phyloP scores from a whole-genome alignment of 768 basidiomycete genomes.

The Candolleomyces eurysporus region DNA sequence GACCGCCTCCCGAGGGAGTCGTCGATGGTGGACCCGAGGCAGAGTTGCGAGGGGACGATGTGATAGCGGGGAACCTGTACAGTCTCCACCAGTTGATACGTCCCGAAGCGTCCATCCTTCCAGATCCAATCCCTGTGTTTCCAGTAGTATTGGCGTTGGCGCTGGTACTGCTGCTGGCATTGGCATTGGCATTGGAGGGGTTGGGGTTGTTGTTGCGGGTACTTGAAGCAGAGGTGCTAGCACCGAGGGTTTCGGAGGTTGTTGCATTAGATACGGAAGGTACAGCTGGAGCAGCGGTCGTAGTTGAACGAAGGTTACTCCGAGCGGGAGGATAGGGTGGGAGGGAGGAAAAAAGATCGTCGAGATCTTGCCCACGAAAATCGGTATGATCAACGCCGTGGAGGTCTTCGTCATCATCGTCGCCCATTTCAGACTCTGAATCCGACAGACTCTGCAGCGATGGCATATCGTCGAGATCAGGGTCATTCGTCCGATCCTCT shows the following conservation, averaged over 20 bases:
- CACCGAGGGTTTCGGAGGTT: too few species aligned
- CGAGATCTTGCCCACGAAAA: too few species aligned
- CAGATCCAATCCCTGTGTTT: constrained; percentile 17
- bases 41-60: constrained; percentile 14
- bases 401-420: constrained; percentile 7
- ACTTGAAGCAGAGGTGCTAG: neutral
- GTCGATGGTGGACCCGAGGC: neutral
- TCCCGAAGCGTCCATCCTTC: constrained; percentile 32
- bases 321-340: too few species aligned
- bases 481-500: constrained; percentile 8
- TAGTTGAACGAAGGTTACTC: too few species aligned
- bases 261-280: too few species aligned
- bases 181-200: neutral
- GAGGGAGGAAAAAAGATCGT: too few species aligned
- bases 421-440: constrained; percentile 8
- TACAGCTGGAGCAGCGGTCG: too few species aligned
- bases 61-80: constrained; percentile 77
- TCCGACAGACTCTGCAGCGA: constrained; percentile 6
- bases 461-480: constrained; percentile 21
- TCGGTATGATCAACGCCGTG: neutral
- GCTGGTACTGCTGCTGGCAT: neutral
- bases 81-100: constrained; percentile 80
- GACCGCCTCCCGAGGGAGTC: neutral
- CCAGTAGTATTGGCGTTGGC: constrained; percentile 1
- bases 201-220: constrained; percentile 2